Evolutionary conservation across 352 stramenopile genomes (phyloP).

Genomic region (Phytophthora europaea): DNA sequence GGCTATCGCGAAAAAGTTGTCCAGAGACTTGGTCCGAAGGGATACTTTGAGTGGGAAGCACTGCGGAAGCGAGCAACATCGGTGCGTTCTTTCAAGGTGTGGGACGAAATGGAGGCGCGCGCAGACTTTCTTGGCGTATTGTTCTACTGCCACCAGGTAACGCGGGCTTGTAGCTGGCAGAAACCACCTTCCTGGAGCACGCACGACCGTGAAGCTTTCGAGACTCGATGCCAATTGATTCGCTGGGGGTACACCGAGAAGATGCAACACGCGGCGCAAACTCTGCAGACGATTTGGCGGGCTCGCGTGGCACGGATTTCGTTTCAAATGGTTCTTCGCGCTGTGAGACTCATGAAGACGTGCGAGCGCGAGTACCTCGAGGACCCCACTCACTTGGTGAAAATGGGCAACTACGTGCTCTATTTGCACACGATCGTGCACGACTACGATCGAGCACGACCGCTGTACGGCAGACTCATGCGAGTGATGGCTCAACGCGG

Average conservation of each 20-base stretch:
- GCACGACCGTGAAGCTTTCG: constrained; percentile 53
- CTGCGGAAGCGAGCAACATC: constrained; percentile 38
- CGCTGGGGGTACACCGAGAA: constrained; percentile 73
- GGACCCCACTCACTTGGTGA: constrained; percentile 77
- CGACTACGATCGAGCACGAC: constrained; percentile 82
- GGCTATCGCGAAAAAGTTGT: constrained; percentile 61
- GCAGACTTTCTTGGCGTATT: constrained; percentile 56
- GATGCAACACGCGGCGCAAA: constrained; percentile 61
- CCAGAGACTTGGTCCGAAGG: constrained; percentile 51
- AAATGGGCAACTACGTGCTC: constrained; percentile 88
- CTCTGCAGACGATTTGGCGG: constrained; percentile 67
- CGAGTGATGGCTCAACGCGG: constrained; percentile 82
- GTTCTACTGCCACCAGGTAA: constrained; percentile 85
- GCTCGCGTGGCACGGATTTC: constrained; percentile 62
- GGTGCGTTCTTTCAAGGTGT: constrained; percentile 70
- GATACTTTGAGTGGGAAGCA: constrained; percentile 75
- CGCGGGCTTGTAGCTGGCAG: constrained; percentile 71
- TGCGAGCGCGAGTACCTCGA: constrained; percentile 81
- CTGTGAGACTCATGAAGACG: constrained; percentile 75
- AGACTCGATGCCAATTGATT: constrained; percentile 61
- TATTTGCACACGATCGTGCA: constrained; percentile 81
- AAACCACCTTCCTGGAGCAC: constrained; percentile 67
- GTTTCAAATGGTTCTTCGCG: constrained; percentile 68
- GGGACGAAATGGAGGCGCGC: constrained; percentile 74
- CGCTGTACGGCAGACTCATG: constrained; percentile 74